Evolutionary conservation across 148 eudicot genomes (phyloP).

Genomic region (Dysphania ambrosioides): DNA sequence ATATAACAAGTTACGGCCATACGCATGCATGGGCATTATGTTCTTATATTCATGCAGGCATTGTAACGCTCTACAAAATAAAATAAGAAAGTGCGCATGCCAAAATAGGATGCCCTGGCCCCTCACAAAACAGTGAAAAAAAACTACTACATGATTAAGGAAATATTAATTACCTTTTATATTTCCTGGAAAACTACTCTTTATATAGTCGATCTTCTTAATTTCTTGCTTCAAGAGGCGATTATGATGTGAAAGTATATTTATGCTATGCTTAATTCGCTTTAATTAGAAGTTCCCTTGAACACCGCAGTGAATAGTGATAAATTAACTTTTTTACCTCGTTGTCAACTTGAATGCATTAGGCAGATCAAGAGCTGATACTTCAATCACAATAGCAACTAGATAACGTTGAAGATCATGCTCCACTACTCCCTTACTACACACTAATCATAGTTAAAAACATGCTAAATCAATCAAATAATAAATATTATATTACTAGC

Average conservation of each 20-base stretch:
- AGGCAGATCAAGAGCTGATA: no score
- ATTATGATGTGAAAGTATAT: neutral
- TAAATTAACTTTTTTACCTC: no score
- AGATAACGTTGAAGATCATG: no score
- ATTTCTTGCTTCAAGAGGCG: constrained; percentile 4
- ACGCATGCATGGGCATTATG: constrained; percentile 1
- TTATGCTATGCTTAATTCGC: neutral
- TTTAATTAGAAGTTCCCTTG: neutral
- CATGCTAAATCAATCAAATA: no score
- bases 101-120: constrained; percentile 1
- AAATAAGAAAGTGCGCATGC: constrained; percentile 15
- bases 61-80: neutral
- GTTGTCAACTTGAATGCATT: neutral
- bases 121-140: neutral
- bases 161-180: neutral
- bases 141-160: neutral
- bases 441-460: no score
- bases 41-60: neutral
- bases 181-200: neutral
- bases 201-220: no score
- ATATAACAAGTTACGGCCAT: neutral
- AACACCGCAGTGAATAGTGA: neutral
- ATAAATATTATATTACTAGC: no score
- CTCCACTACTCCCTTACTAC: no score
- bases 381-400: no score